phyloP scores from a whole-genome alignment of 2,329 filamentous ascomycete genomes.

The Nigrograna mackinnonii region DNA sequence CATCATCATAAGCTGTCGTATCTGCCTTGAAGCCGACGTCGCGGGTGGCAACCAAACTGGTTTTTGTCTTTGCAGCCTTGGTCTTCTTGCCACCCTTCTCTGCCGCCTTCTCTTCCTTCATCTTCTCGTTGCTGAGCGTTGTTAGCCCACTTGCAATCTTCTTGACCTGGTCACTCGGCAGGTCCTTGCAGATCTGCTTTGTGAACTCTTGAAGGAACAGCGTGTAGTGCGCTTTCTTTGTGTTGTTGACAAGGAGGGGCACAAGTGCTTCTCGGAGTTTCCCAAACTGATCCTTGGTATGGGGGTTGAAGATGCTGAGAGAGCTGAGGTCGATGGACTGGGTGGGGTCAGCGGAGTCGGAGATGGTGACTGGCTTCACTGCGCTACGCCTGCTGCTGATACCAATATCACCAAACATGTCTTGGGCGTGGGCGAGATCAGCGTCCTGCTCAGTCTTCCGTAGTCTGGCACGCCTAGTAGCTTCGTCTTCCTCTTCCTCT shows the following conservation, averaged over 20 bases:
- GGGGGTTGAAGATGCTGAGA: constrained; percentile 85
- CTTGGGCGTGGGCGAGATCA: constrained; percentile 86
- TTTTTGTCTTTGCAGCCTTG: constrained; percentile 96
- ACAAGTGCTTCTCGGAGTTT: constrained; percentile 76
- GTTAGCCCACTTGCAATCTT: constrained; percentile 88
- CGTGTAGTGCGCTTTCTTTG: constrained; percentile 87
- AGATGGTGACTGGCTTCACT: constrained; percentile 67
- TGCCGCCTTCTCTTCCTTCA: constrained; percentile 95
- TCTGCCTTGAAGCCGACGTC: constrained; percentile 64
- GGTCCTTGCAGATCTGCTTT: constrained; percentile 83
- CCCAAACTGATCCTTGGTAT: constrained; percentile 84
- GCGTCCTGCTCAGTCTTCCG: constrained; percentile 81
- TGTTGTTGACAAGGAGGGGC: constrained; percentile 73
- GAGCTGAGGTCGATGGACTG: constrained; percentile 79
- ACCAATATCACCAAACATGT: constrained; percentile 79
- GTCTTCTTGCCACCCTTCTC: constrained; percentile 96
- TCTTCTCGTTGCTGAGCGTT: constrained; percentile 93
- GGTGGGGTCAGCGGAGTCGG: constrained; percentile 73
- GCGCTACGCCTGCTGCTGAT: constrained; percentile 73
- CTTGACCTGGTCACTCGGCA: constrained; percentile 94
- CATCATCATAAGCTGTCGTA: constrained; percentile 77
- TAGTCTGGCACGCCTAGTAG: constrained; percentile 73
- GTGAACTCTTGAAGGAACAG: constrained; percentile 90
- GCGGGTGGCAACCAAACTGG: constrained; percentile 71
- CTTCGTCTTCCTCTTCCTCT: constrained; percentile 74